These are phyloP conservation scores for Bathelium albidoporum DNA, from an alignment of 495 filamentous ascomycete genomes.

Conservation along the genomic window DNA sequence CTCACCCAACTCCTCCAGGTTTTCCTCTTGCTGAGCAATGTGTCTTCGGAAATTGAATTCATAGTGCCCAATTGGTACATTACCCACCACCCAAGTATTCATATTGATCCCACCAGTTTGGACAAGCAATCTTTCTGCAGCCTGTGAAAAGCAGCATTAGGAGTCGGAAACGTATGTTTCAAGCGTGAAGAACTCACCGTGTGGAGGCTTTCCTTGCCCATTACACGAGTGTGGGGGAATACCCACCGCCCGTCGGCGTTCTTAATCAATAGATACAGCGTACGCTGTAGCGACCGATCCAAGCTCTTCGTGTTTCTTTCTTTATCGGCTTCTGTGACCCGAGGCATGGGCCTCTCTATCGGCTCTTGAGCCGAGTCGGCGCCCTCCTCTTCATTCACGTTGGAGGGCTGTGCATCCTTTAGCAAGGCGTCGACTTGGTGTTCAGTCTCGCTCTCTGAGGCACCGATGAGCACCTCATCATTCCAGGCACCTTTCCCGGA, in stretches of 20 bases:
- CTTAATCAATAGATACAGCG: slow-evolving; percentile 78
- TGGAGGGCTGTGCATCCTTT: slow-evolving; percentile 62
- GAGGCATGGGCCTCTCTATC: slow-evolving; percentile 58
- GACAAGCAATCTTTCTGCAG: slow-evolving; percentile 64
- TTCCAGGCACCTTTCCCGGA: slow-evolving; percentile 76
- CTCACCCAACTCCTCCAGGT: slow-evolving; percentile 39
- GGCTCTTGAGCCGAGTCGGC: slow-evolving; percentile 44
- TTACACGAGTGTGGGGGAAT: slow-evolving; percentile 61
- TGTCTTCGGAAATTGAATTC: slow-evolving; percentile 38
- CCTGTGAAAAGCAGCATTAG: slow-evolving; percentile 39
- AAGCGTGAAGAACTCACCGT: slow-evolving; percentile 46
- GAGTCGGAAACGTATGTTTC: neutral
- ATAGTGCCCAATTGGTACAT: slow-evolving; percentile 76
- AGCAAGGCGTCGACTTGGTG: slow-evolving; percentile 56
- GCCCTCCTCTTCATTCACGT: slow-evolving; percentile 42
- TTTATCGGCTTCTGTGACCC: slow-evolving; percentile 72
- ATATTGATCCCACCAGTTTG: slow-evolving; percentile 83
- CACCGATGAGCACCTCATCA: slow-evolving; percentile 77
- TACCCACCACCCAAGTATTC: slow-evolving; percentile 97
- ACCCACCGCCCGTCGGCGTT: slow-evolving; percentile 59
- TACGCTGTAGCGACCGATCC: slow-evolving; percentile 63
- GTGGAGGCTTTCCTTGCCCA: slow-evolving; percentile 62
- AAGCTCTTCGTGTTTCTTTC: slow-evolving; percentile 63
- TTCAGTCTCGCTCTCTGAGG: slow-evolving; percentile 47
- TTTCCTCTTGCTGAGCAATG: slow-evolving; percentile 28